Percentiles rank a stretch among this genome's conserved stretches.
Conservation (phyloP, 371 early-diverging fungal genomes). For the Apophysomyces elegans region DNA sequence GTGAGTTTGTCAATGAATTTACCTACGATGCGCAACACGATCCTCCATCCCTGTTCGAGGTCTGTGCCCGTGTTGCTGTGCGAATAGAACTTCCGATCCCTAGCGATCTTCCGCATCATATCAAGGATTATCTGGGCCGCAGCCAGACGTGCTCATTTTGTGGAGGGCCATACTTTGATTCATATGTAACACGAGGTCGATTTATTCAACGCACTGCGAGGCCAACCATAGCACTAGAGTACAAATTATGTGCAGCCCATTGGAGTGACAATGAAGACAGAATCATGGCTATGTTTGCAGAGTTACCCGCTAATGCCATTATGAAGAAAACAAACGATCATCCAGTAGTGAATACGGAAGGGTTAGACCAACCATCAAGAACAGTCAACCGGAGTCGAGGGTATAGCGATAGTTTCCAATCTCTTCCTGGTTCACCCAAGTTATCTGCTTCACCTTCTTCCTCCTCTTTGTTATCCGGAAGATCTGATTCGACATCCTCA, state of each 20-base stretch:
- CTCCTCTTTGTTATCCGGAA: constrained; percentile 20
- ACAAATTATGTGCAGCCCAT: constrained; percentile 47
- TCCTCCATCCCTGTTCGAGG: constrained; percentile 72
- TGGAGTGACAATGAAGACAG: constrained; percentile 50
- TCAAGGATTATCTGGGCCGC: constrained; percentile 70
- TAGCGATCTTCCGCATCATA: constrained; percentile 47
- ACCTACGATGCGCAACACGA: constrained; percentile 31
- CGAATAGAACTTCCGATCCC: constrained; percentile 66
- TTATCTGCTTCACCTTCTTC: constrained; percentile 19
- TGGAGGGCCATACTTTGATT: constrained; percentile 86
- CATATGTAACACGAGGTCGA: constrained; percentile 60
- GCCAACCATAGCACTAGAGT: constrained; percentile 40
- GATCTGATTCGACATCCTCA: constrained; percentile 21
- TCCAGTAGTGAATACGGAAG: constrained; percentile 17
- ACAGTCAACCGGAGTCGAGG: constrained; percentile 15
- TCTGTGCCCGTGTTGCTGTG: constrained; percentile 76
- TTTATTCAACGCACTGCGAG: constrained; percentile 66
- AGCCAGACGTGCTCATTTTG: constrained; percentile 84
- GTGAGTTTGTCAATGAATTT: constrained; percentile 47
- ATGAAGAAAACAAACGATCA: constrained; percentile 10
- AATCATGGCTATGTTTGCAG: constrained; percentile 36
- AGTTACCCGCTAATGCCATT: constrained; percentile 9
- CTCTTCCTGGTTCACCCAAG: constrained; percentile 12
- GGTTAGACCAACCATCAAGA: constrained; percentile 13
- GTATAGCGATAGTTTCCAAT: constrained; percentile 18